Evolutionary conservation across 345 rosid genomes (phyloP).

Genomic region (Pistacia atlantica): DNA sequence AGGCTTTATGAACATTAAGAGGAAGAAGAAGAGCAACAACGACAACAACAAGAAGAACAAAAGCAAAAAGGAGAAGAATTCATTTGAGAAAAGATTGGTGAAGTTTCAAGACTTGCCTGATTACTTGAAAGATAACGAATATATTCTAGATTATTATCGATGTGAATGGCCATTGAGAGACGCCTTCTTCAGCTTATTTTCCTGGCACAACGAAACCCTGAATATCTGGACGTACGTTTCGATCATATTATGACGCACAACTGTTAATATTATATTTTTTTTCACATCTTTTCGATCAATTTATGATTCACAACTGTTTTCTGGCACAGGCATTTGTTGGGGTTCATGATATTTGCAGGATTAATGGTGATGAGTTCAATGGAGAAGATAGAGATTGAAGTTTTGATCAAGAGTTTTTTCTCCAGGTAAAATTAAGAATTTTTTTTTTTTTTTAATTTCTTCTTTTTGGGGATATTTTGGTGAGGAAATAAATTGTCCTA

Average conservation of each 20-base stretch:
- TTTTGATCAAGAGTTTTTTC: constrained; percentile 34
- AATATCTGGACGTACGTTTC: constrained; percentile 87
- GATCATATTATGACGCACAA: too few species aligned
- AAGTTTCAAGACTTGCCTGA: constrained; percentile 79
- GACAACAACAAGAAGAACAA: background rate
- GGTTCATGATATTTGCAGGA: constrained; percentile 69
- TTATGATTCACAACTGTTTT: too few species aligned
- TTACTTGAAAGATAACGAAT: constrained; percentile 85
- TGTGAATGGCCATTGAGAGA: constrained; percentile 94
- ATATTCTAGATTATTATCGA: constrained; percentile 79
- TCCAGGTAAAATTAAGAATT: constrained; percentile 45
- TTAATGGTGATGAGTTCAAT: constrained; percentile 59
- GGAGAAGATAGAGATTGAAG: constrained; percentile 61
- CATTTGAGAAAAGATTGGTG: constrained; percentile 55
- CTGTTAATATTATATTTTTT: background rate
- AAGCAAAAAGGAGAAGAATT: constrained; percentile 12
- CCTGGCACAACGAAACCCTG: constrained; percentile 94
- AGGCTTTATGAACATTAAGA: background rate
- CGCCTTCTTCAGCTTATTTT: constrained; percentile 69
- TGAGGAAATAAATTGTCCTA: background rate
- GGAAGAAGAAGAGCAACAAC: constrained; percentile 10
- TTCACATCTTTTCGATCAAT: background rate
- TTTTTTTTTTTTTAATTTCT: background rate
- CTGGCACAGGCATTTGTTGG: constrained; percentile 66
- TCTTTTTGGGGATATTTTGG: background rate